Evolutionary conservation across 2,329 filamentous ascomycete species (phyloP).

Genomic region (Amesomyces nigricolor): DNA sequence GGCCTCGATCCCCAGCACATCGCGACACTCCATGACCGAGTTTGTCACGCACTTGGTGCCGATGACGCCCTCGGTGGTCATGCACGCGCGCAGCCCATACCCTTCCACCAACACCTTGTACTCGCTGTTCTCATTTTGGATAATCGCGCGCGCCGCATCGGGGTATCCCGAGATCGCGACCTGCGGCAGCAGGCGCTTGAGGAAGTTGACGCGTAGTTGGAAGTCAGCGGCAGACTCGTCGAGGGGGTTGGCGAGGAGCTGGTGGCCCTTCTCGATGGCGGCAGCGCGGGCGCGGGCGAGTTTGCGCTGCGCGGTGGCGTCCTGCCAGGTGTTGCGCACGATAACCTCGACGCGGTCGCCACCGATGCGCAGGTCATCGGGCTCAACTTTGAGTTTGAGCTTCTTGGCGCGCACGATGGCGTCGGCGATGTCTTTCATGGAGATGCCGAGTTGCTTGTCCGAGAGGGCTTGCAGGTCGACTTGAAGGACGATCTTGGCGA

Average conservation of each 20-base stretch:
- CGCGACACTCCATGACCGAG: slow-evolving; percentile 80
- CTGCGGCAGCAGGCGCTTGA: slow-evolving; percentile 73
- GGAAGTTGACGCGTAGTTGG: slow-evolving; percentile 73
- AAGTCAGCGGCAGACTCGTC: slow-evolving; percentile 57
- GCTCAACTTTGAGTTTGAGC: slow-evolving; percentile 74
- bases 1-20: slow-evolving; percentile 91
- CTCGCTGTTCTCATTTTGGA: slow-evolving; percentile 63
- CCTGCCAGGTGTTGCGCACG: slow-evolving; percentile 52
- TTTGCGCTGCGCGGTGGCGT: slow-evolving; percentile 43
- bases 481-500: slow-evolving; percentile 71
- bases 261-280: slow-evolving; percentile 38
- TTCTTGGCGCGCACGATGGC: slow-evolving; percentile 79
- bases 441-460: slow-evolving; percentile 76
- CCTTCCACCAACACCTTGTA: slow-evolving; percentile 84
- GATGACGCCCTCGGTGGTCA: slow-evolving; percentile 88
- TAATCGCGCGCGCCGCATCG: slow-evolving; percentile 78
- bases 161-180: slow-evolving; percentile 90
- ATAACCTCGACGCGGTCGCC: slow-evolving; percentile 65
- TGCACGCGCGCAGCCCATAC: slow-evolving; percentile 81
- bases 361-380: slow-evolving; percentile 58
- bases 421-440: slow-evolving; percentile 63
- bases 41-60: slow-evolving; percentile 72
- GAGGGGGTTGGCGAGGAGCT: slow-evolving; percentile 29
- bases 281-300: slow-evolving; percentile 42
- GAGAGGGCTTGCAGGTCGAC: slow-evolving; percentile 75